Evolutionary conservation across 345 rosid genomes (phyloP).

Genomic region (Pugionium cornutum): DNA sequence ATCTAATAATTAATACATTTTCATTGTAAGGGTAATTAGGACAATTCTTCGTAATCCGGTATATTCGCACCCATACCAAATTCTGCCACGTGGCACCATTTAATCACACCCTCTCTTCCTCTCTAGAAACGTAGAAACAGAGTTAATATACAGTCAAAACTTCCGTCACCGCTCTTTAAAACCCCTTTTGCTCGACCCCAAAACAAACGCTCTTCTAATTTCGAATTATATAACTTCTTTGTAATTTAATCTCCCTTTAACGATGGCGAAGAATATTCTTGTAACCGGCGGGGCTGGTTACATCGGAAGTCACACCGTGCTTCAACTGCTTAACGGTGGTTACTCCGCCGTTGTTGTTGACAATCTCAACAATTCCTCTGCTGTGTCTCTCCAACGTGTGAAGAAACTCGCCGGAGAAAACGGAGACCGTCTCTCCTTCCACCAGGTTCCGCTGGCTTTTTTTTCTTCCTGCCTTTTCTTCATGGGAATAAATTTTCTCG

Average conservation of each 20-base stretch:
- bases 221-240: background rate
- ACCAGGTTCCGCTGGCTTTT: conserved; percentile 48
- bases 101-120: background rate
- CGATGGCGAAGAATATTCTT: conserved; percentile 54
- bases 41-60: background rate
- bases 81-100: conserved; percentile 23
- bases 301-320: conserved; percentile 93
- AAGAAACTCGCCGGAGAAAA: conserved; percentile 60
- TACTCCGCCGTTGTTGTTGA: conserved; percentile 70
- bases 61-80: conserved; percentile 28
- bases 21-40: background rate
- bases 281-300: conserved; percentile 98
- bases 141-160: conserved; percentile 32
- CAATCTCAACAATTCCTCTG: conserved; percentile 75
- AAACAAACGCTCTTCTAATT: conserved; percentile 17
- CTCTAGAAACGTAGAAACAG: conserved; percentile 34
- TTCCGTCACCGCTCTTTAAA: conserved; percentile 30
- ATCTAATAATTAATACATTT: no score
- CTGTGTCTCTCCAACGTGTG: conserved; percentile 59
- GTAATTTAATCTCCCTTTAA: background rate
- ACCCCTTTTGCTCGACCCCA: conserved; percentile 23
- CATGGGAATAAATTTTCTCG: background rate
- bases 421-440: conserved; percentile 61
- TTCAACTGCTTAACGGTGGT: conserved; percentile 73
- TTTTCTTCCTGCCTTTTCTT: background rate